Evolutionary conservation across 2,329 filamentous ascomycete species (phyloP).

Genomic region (Thermothelomyces thermophilus): DNA sequence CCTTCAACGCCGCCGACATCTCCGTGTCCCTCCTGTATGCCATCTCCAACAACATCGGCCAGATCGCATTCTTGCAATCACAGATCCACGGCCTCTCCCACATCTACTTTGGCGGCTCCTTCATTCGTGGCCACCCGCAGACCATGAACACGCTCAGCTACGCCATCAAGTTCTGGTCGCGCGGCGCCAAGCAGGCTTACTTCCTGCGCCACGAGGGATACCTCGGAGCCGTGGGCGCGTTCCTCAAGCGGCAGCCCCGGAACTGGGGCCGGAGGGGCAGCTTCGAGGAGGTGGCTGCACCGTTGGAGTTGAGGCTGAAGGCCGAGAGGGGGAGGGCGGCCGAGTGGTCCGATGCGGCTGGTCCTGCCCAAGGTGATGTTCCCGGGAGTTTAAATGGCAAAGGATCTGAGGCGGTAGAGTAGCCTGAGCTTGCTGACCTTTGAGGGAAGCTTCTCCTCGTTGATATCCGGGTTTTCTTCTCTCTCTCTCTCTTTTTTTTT

Average conservation of each 20-base stretch:
- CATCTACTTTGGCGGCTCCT: conserved; percentile 96
- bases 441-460: not conserved
- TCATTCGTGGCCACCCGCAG: conserved; percentile 91
- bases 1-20: conserved; percentile 78
- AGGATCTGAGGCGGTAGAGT: not conserved
- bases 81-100: conserved; percentile 86
- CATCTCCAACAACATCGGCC: conserved; percentile 95
- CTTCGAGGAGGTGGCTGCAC: conserved; percentile 44
- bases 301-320: conserved; percentile 27
- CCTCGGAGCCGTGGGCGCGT: conserved; percentile 86
- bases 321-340: not conserved
- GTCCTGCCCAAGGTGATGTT: not conserved
- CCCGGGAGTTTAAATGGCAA: not conserved
- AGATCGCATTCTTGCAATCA: conserved; percentile 95
- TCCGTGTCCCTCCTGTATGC: conserved; percentile 88
- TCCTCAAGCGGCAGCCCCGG: conserved; percentile 79
- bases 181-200: conserved; percentile 89
- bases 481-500: not conserved
- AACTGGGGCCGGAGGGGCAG: conserved; percentile 87
- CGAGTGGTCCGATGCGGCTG: not conserved
- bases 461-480: not conserved
- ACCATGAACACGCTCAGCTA: conserved; percentile 98
- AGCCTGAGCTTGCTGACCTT: not conserved
- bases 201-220: conserved; percentile 96
- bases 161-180: conserved; percentile 93